Conservation (phyloP, 352 stramenopile genomes). For the Phytophthora sojae region DNA sequence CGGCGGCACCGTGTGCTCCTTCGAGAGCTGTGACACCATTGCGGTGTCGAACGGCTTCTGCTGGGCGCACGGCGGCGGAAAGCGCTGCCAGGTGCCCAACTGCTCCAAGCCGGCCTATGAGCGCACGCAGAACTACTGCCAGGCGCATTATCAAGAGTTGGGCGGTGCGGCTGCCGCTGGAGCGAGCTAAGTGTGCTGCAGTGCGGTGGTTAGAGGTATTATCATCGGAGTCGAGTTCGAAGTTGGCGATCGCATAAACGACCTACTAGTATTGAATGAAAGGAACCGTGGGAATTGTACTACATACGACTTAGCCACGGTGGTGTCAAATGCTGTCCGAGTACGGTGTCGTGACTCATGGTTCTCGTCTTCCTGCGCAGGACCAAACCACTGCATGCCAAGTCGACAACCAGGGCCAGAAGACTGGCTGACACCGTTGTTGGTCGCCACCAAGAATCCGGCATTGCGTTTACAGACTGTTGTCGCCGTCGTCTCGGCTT, state of each 20-base stretch:
- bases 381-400: no score
- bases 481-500: no score
- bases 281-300: neutral
- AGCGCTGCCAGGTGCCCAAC: slow-evolving; percentile 40
- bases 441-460: no score
- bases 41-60: slow-evolving; percentile 58
- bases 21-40: slow-evolving; percentile 57
- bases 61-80: slow-evolving; percentile 47
- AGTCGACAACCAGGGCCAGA: no score
- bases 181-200: slow-evolving; percentile 14
- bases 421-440: no score
- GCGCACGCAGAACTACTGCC: slow-evolving; percentile 47
- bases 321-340: no score
- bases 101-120: slow-evolving; percentile 54
- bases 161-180: neutral
- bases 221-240: neutral
- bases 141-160: slow-evolving; percentile 34
- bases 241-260: neutral
- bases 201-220: slow-evolving; percentile 10
- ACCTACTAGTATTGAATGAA: slow-evolving; percentile 1
- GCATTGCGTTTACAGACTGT: no score
- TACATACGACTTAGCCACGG: no score
- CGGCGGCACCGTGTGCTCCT: slow-evolving; percentile 54
- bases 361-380: no score
- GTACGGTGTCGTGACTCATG: no score